Percentiles rank a stretch among this genome's conserved stretches.
Evolutionary conservation across 495 filamentous ascomycete species (phyloP).

Genomic region (Lasiosphaeria hispida): DNA sequence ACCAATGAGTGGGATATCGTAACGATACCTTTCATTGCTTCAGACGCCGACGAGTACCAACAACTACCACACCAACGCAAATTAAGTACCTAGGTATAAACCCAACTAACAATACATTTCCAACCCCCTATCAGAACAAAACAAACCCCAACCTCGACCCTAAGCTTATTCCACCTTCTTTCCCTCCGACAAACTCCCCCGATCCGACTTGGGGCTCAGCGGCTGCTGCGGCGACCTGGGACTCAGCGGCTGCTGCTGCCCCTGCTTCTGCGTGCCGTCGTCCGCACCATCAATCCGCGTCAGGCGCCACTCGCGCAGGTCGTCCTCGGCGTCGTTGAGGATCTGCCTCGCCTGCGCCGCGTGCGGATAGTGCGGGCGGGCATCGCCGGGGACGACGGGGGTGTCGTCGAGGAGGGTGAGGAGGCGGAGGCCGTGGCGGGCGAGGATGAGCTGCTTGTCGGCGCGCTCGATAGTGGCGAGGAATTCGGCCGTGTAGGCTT

Average conservation of each 20-base stretch:
- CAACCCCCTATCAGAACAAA: not conserved
- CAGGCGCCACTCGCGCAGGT: conserved; percentile 71
- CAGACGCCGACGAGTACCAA: too few species aligned
- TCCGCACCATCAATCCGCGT: conserved; percentile 9
- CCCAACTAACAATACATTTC: not conserved
- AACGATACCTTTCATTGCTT: too few species aligned
- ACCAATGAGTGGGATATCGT: too few species aligned
- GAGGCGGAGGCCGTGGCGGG: conserved; percentile 80
- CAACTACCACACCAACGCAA: too few species aligned
- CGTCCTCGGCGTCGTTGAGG: conserved; percentile 90
- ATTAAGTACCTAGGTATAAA: too few species aligned
- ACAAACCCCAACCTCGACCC: too few species aligned
- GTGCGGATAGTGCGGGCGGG: conserved; percentile 62
- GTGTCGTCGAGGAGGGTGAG: conserved; percentile 88
- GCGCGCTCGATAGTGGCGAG: conserved; percentile 88
- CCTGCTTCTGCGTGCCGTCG: not conserved
- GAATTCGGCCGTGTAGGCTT: conserved; percentile 84
- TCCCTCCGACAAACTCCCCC: not conserved
- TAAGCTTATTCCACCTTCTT: not conserved
- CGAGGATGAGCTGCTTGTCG: conserved; percentile 93
- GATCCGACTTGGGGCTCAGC: not conserved
- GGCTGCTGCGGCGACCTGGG: not conserved
- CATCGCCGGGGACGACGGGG: conserved; percentile 83
- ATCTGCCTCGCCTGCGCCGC: conserved; percentile 68
- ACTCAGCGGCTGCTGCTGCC: not conserved